phyloP scores from a whole-genome alignment of 805 yeast species.

The Candida suzukii region DNA sequence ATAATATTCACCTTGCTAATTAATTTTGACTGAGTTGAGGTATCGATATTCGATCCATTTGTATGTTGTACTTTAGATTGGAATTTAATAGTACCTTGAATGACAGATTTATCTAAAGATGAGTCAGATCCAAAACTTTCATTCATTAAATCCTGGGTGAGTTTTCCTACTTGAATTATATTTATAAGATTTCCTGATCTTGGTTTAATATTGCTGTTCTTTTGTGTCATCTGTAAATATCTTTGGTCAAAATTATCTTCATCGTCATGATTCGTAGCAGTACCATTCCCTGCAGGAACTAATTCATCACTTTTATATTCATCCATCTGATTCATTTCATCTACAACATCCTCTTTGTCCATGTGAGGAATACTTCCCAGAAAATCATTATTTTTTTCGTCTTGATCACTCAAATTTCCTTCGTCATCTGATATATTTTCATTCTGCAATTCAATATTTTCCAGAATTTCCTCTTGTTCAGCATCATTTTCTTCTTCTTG shows the following conservation, averaged over 20 bases:
- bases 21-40: too few relatives aligned
- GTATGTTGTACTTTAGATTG: too few relatives aligned
- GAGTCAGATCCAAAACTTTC: background rate
- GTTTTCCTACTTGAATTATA: background rate
- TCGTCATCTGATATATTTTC: too few relatives aligned
- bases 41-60: too few relatives aligned
- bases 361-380: conserved; percentile 18
- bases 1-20: background rate
- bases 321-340: background rate
- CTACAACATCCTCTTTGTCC: conserved; percentile 1
- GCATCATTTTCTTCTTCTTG: too few relatives aligned
- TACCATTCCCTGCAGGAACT: background rate
- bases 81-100: too few relatives aligned
- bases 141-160: conserved; percentile 1
- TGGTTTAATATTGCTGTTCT: background rate
- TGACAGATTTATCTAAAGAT: background rate
- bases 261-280: background rate
- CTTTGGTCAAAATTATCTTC: conserved; percentile 6
- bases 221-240: conserved; percentile 11
- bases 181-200: background rate
- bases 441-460: too few relatives aligned
- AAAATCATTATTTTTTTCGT: conserved; percentile 14
- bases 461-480: too few relatives aligned
- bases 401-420: background rate
- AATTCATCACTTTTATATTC: background rate